A percentile compares a stretch with the other conserved stretches of the same genome.
Conservation (phyloP, 2,329 filamentous ascomycete species). For the Colletotrichum noveboracense region DNA sequence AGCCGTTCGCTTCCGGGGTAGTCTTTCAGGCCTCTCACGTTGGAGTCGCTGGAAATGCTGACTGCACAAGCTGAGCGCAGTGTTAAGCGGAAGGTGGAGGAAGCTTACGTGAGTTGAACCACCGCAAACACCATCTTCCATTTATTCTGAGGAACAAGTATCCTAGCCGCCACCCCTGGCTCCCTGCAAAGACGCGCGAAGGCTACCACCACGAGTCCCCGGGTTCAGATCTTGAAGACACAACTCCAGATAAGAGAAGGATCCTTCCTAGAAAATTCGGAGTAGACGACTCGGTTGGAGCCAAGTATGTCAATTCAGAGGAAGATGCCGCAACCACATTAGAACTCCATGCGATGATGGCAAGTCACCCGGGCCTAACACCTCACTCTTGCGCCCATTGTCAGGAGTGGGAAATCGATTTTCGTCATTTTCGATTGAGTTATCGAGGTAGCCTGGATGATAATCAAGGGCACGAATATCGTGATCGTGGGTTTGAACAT, state of each 20-base stretch:
- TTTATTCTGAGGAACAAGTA: neutral
- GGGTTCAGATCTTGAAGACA: neutral
- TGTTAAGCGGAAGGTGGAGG: fast-evolving
- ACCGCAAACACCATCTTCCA: fast-evolving
- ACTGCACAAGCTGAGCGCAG: neutral
- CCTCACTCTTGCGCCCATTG: neutral
- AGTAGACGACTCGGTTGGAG: neutral
- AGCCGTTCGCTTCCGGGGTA: fast-evolving
- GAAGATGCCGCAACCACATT: neutral
- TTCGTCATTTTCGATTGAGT: neutral
- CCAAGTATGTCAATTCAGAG: neutral
- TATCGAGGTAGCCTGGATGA: neutral
- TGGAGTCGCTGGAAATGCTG: neutral
- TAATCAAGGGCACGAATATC: neutral
- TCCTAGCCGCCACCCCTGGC: neutral
- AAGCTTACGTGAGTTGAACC: neutral
- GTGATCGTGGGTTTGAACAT: too few relatives aligned
- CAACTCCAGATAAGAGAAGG: neutral
- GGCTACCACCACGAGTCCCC: too few relatives aligned
- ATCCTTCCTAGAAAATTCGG: neutral
- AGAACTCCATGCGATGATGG: neutral
- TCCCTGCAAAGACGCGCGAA: neutral
- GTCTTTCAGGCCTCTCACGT: fast-evolving
- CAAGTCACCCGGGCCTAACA: fast-evolving
- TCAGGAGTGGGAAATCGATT: neutral